Percentiles rank a stretch among this genome's conserved stretches.
Evolutionary conservation across 306 rosid genomes (phyloP).

Genomic region (Mimosa pudica): DNA sequence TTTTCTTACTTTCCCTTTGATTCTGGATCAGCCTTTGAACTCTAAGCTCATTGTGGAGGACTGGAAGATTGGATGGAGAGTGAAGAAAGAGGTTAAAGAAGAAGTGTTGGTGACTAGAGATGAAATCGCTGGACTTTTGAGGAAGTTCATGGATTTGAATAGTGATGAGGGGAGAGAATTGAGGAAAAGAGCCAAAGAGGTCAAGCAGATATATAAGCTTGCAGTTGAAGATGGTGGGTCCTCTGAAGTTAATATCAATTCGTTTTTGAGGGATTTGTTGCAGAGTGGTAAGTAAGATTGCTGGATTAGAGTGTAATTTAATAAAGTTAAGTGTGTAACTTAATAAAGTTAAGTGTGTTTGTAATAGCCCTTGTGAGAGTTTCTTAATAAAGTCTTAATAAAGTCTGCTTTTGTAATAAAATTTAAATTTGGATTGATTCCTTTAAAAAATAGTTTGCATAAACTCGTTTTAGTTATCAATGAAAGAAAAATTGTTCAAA

Average conservation of each 20-base stretch:
- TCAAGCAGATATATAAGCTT: constrained; percentile 34
- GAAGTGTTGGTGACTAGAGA: constrained; percentile 44
- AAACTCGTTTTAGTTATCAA: too few species aligned
- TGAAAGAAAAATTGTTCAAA: too few species aligned
- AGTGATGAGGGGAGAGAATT: constrained; percentile 39
- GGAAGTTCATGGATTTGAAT: constrained; percentile 47
- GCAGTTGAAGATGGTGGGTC: constrained; percentile 49
- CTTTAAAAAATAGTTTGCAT: too few species aligned
- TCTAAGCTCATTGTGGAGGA: constrained; percentile 49
- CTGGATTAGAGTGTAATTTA: too few species aligned
- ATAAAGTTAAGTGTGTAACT: too few species aligned
- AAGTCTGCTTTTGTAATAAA: too few species aligned
- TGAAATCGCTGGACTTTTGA: constrained; percentile 40
- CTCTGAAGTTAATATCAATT: constrained; percentile 35
- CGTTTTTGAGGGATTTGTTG: constrained; percentile 37
- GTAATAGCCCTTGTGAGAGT: too few species aligned
- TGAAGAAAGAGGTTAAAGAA: constrained; percentile 39
- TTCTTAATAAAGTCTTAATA: too few species aligned
- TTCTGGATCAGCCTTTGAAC: constrained; percentile 47
- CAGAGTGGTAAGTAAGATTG: neutral
- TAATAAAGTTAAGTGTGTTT: too few species aligned
- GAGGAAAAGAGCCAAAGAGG: constrained; percentile 43
- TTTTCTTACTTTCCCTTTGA: constrained; percentile 53
- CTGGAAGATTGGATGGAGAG: constrained; percentile 63
- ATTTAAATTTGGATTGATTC: too few species aligned